Percentiles rank a stretch among this genome's conserved stretches.
phyloP scores from a whole-genome alignment of 192 early-diverging fungal genomes.

The Jimgerdemannia lactiflua region DNA sequence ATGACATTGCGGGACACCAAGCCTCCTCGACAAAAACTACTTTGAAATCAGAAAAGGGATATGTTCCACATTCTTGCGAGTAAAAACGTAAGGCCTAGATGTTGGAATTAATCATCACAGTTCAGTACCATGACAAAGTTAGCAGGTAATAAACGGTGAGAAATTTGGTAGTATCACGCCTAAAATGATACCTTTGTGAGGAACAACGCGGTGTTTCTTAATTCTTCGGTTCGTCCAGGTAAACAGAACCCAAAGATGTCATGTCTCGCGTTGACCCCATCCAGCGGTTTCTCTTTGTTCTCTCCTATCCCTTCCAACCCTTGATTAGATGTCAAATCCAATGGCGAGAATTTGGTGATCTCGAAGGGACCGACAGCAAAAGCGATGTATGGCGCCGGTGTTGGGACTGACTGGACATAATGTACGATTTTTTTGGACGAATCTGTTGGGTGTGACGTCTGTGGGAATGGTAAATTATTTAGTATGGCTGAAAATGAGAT shows the following conservation, averaged over 20 bases:
- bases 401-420: constrained; percentile 65
- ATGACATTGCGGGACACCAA: constrained; percentile 60
- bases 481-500: background rate
- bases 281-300: constrained; percentile 32
- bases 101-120: background rate
- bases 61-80: constrained; percentile 85
- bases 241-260: constrained; percentile 68
- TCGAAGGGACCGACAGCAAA: constrained; percentile 72
- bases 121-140: background rate
- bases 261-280: constrained; percentile 35
- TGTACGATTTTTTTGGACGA: constrained; percentile 58
- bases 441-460: constrained; percentile 59
- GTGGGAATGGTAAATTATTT: background rate
- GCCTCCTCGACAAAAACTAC: constrained; percentile 86
- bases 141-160: background rate
- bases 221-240: constrained; percentile 58
- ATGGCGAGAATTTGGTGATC: constrained; percentile 36
- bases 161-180: background rate
- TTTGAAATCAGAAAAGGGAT: constrained; percentile 83
- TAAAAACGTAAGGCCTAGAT: constrained; percentile 76
- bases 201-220: constrained; percentile 62
- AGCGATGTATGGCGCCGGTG: constrained; percentile 67
- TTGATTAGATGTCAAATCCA: constrained; percentile 12
- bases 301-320: constrained; percentile 1
- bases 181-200: constrained; percentile 42